phyloP scores from a whole-genome alignment of 2,329 filamentous ascomycete genomes.

The Penicillium sp. region DNA sequence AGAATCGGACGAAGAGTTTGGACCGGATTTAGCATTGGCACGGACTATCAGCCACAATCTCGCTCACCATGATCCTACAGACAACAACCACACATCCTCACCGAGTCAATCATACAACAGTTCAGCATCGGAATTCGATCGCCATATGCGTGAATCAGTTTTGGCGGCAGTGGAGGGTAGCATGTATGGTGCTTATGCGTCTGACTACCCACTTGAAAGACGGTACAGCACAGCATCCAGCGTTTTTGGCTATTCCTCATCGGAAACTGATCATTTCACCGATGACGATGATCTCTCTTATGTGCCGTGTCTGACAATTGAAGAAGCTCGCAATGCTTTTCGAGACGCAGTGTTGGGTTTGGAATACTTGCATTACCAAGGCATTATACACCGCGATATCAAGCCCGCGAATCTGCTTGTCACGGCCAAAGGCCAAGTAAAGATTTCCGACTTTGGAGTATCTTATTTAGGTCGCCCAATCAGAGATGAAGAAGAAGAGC shows the following conservation, averaged over 20 bases:
- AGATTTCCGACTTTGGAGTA: conserved; percentile 98
- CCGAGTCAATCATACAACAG: conserved; percentile 52
- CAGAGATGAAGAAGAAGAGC: conserved; percentile 73
- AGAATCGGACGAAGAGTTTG: conserved; percentile 51
- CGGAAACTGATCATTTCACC: conserved; percentile 40
- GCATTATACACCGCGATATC: conserved; percentile 79
- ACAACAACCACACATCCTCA: conserved; percentile 47
- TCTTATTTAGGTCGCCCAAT: conserved; percentile 92
- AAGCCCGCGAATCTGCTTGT: conserved; percentile 89
- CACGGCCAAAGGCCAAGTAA: conserved; percentile 78
- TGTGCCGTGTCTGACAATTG: conserved; percentile 86
- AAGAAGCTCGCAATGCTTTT: conserved; percentile 78
- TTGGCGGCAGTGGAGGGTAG: conserved; percentile 66
- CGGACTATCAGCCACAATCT: conserved; percentile 32
- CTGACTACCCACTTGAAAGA: conserved; percentile 56
- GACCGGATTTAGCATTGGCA: conserved; percentile 26
- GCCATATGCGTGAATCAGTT: conserved; percentile 26
- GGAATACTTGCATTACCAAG: conserved; percentile 87
- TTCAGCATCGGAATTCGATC: conserved; percentile 41
- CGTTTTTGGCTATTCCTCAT: conserved; percentile 41
- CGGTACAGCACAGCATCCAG: conserved; percentile 80
- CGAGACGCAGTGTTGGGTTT: conserved; percentile 88
- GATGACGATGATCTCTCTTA: conserved; percentile 82
- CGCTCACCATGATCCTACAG: conserved; percentile 21
- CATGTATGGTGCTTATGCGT: conserved; percentile 70